Evolutionary conservation across 371 early-diverging fungal genomes (phyloP).

Genomic region (Syncephalastrum racemosum): DNA sequence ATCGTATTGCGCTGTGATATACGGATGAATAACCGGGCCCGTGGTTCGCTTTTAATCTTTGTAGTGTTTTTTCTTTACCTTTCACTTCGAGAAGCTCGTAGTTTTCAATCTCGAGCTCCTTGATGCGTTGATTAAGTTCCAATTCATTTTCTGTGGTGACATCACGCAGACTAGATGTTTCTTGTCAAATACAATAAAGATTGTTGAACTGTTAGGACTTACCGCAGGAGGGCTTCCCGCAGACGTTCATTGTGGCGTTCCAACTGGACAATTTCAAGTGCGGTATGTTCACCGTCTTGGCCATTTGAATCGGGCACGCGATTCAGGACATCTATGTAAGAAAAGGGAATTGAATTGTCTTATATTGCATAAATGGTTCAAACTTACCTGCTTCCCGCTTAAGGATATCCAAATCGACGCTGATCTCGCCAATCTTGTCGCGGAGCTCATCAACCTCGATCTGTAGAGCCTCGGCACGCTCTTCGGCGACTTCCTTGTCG

Average conservation of each 20-base stretch:
- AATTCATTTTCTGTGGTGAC: conserved; percentile 73
- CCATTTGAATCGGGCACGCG: conserved; percentile 26
- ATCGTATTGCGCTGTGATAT: conserved; percentile 51
- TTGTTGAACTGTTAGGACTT: conserved; percentile 14
- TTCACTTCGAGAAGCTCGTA: conserved; percentile 56
- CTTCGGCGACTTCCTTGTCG: conserved; percentile 93
- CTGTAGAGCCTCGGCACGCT: conserved; percentile 74
- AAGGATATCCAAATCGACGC: conserved; percentile 69
- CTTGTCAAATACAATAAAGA: background rate
- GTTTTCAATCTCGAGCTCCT: conserved; percentile 71
- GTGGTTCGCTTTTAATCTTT: conserved; percentile 2
- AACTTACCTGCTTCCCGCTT: conserved; percentile 57
- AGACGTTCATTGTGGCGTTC: conserved; percentile 85
- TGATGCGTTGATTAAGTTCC: conserved; percentile 65
- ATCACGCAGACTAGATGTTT: conserved; percentile 68
- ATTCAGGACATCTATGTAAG: conserved; percentile 34
- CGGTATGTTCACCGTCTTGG: conserved; percentile 48
- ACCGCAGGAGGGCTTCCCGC: conserved; percentile 81
- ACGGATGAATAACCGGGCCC: too few relatives aligned
- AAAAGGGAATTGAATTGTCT: background rate
- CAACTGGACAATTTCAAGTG: conserved; percentile 67
- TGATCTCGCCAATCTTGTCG: conserved; percentile 81
- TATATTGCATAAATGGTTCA: background rate
- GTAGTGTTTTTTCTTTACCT: conserved; percentile 16
- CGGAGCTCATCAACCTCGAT: conserved; percentile 72